These are phyloP conservation scores for Eudorina sp. DNA, from an alignment of 139 green algal genomes.

Conservation along the genomic window DNA sequence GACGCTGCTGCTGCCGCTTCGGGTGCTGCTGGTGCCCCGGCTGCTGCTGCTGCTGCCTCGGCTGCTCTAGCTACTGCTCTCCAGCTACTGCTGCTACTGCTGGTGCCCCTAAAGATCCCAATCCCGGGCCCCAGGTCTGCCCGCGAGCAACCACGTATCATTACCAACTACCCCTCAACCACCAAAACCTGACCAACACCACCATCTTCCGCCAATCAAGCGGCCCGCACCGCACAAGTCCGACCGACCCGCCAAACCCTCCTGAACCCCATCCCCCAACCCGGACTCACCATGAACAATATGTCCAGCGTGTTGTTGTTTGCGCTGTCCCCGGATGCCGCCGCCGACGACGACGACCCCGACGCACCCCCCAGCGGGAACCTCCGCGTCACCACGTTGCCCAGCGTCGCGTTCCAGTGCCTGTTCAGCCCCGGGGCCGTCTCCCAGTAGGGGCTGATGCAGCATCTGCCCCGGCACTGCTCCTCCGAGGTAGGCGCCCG, in stretches of 20 bases:
- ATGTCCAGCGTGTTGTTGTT: slow-evolving; percentile 8
- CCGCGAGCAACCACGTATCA: too few relatives aligned
- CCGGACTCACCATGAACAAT: slow-evolving; percentile 22
- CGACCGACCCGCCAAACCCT: background rate
- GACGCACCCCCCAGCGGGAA: background rate
- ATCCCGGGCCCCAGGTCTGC: too few relatives aligned
- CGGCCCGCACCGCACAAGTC: too few relatives aligned
- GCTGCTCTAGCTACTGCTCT: too few relatives aligned
- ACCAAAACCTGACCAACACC: too few relatives aligned
- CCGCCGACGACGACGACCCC: background rate
- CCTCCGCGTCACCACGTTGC: slow-evolving; percentile 14
- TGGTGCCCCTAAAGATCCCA: too few relatives aligned
- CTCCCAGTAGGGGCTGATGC: slow-evolving; percentile 59
- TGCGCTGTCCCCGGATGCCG: background rate
- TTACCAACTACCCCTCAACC: too few relatives aligned
- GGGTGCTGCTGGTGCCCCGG: too few relatives aligned
- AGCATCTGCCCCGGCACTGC: slow-evolving; percentile 58
- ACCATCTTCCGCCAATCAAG: too few relatives aligned
- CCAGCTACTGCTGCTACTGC: too few relatives aligned
- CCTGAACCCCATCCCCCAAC: background rate
- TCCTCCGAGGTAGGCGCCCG: background rate
- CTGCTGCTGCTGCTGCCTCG: too few relatives aligned
- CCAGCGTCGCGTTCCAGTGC: slow-evolving; percentile 5
- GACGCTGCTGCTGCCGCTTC: too few relatives aligned
- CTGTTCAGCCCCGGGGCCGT: background rate